These are phyloP conservation scores for Maudiozyma serrabonitensis DNA, from an alignment of 805 yeast genomes.

Conservation along the genomic window DNA sequence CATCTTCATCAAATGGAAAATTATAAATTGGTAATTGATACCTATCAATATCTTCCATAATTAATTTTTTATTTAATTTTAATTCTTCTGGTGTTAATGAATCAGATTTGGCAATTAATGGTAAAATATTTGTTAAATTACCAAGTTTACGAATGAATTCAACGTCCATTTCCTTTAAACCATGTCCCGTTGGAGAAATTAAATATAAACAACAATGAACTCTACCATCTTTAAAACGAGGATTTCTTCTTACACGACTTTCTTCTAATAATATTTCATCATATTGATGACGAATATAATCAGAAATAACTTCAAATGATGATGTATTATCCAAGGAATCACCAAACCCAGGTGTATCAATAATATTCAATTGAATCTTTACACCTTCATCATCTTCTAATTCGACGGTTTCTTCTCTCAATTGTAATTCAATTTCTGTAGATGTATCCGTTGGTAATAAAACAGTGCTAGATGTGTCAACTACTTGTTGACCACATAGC, in stretches of 20 bases:
- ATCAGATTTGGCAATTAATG: conserved; percentile 80
- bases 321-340: conserved; percentile 59
- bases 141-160: conserved; percentile 70
- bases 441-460: conserved; percentile 43
- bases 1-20: conserved; percentile 53
- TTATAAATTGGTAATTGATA: conserved; percentile 64
- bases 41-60: conserved; percentile 65
- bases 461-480: conserved; percentile 56
- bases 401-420: conserved; percentile 75
- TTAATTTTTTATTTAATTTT: conserved; percentile 59
- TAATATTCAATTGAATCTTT: conserved; percentile 62
- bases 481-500: conserved; percentile 80
- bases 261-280: conserved; percentile 78
- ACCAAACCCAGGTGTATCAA: conserved; percentile 82
- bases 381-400: conserved; percentile 80
- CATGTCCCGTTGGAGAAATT: conserved; percentile 79
- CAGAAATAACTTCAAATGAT: conserved; percentile 62
- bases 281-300: conserved; percentile 70
- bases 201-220: conserved; percentile 69
- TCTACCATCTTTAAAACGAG: conserved; percentile 75
- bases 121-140: conserved; percentile 73
- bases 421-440: conserved; percentile 44
- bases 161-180: conserved; percentile 67
- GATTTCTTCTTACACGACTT: conserved; percentile 72
- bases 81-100: conserved; percentile 75